Base-by-base conservation (phyloP, 108 stramenopile genomes). In the Skeletonema marinoi region DNA sequence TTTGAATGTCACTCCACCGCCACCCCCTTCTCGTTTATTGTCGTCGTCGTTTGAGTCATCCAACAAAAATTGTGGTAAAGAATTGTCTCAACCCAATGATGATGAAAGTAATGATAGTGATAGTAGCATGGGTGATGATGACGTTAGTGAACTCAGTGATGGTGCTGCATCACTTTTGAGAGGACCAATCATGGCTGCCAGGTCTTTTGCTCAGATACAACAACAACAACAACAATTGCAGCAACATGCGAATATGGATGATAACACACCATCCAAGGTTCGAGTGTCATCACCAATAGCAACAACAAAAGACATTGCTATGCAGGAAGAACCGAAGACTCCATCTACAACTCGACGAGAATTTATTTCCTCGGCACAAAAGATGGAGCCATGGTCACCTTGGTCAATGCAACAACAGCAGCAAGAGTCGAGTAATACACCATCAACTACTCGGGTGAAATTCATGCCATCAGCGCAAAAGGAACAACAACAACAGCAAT, bases 171-270 rank as follows among this genome's bases (percentile, higher is more conserved):
- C 81, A 7, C 50, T 82, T 8, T 58, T 82, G 10, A 70, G 81
- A 13, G 81, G 74, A 3, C 81, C 81, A 12, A 36, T 82, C 65
- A 82, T 82, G 81, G 81, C 81, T 4, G 74, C 75, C 62, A 71
- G 58, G 17, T 77, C 76, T 3, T 63, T 61, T 36, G 68, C 61
- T 25, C 35, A n/a, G 44, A 46, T 46, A n/a, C 3, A 46, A 46
- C 44, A 46, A 46, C 16, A 46, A n/a, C 44, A 46, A 46, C 44
- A 46, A 16, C 0, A n/a, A 1, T 4, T 46, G 5, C 44, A n/a
- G 14, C 42, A 44, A 11, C 44, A n/a, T 46, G 16, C 16, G 1
- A 44, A 14, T 16, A 46, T 46, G 44, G 16, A n/a, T n/a, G 44
- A 46, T 4, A n/a, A n/a, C 16, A 46, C 44, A 46, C 44, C 44